Evolutionary conservation across 352 stramenopile genomes (phyloP).

Genomic region (Nothophytophthora sp.): DNA sequence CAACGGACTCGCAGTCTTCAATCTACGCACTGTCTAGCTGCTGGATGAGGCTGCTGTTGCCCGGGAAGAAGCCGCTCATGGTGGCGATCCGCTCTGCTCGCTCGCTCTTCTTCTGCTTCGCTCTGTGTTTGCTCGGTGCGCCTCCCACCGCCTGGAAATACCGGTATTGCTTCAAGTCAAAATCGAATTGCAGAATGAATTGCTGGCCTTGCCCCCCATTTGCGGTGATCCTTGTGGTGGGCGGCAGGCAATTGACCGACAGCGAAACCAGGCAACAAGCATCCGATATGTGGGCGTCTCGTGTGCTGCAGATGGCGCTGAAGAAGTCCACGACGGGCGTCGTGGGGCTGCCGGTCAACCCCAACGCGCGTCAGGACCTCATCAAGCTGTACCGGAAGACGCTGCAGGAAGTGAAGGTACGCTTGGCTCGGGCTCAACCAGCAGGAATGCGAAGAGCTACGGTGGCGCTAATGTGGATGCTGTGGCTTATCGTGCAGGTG

Average conservation of each 20-base stretch:
- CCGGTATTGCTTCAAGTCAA: slow-evolving; percentile 12
- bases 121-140: not conserved
- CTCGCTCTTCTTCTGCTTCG: slow-evolving; percentile 4
- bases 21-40: slow-evolving; percentile 78
- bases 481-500: slow-evolving; percentile 35
- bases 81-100: no score
- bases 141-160: no score
- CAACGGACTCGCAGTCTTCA: no score
- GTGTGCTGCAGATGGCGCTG: slow-evolving; percentile 83
- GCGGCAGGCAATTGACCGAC: slow-evolving; percentile 22
- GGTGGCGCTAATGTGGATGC: no score
- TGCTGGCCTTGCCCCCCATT: no score
- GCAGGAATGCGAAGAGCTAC: not conserved
- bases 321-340: slow-evolving; percentile 88
- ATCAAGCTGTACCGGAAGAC: slow-evolving; percentile 86
- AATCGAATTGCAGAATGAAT: slow-evolving; percentile 15
- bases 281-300: slow-evolving; percentile 77
- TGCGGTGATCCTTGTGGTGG: slow-evolving; percentile 28
- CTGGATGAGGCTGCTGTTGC: slow-evolving; percentile 83
- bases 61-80: slow-evolving; percentile 81
- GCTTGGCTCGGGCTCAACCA: not conserved
- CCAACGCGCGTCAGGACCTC: slow-evolving; percentile 81
- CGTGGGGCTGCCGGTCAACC: slow-evolving; percentile 83
- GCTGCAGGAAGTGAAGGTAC: slow-evolving; percentile 78
- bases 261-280: no score